phyloP scores from a whole-genome alignment of 441 rosid species.

The Gossypium trilobum region DNA sequence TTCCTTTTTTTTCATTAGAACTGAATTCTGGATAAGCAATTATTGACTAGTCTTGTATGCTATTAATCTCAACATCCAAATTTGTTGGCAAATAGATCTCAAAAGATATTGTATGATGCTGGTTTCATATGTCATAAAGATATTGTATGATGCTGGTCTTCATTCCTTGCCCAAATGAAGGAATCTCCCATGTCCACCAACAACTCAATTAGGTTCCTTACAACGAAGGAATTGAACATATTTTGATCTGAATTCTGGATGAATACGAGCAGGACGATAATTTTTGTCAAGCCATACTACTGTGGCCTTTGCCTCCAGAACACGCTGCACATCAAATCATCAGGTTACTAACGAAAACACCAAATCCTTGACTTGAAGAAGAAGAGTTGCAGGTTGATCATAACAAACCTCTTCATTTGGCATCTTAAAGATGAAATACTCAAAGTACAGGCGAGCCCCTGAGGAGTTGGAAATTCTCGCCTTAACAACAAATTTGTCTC shows the following conservation, averaged over 20 bases:
- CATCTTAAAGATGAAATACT: conserved; percentile 54
- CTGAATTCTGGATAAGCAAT: background rate
- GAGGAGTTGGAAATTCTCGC: conserved; percentile 48
- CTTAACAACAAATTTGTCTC: conserved; percentile 55
- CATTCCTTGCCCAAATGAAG: background rate
- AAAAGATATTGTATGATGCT: no score
- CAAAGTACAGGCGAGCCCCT: conserved; percentile 51
- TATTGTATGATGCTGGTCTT: background rate
- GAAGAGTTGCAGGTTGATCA: background rate
- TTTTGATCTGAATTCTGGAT: conserved; percentile 53
- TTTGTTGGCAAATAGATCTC: no score
- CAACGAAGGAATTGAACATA: conserved; percentile 38
- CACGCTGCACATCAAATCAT: conserved; percentile 31
- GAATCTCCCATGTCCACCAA: background rate
- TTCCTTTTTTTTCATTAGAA: background rate
- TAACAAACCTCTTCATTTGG: conserved; percentile 53
- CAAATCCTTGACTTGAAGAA: background rate
- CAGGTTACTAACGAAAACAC: conserved; percentile 8
- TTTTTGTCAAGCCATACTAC: conserved; percentile 78
- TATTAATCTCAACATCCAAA: no score
- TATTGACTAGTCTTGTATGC: background rate
- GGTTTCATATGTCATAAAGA: no score
- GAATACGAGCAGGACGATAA: conserved; percentile 67
- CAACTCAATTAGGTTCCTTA: conserved; percentile 27
- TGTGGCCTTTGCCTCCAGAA: conserved; percentile 66